A percentile compares a stretch with the other conserved stretches of the same genome.
Evolutionary conservation across 2,329 filamentous ascomycete species (phyloP).

Genomic region (Penicillium sp.): DNA sequence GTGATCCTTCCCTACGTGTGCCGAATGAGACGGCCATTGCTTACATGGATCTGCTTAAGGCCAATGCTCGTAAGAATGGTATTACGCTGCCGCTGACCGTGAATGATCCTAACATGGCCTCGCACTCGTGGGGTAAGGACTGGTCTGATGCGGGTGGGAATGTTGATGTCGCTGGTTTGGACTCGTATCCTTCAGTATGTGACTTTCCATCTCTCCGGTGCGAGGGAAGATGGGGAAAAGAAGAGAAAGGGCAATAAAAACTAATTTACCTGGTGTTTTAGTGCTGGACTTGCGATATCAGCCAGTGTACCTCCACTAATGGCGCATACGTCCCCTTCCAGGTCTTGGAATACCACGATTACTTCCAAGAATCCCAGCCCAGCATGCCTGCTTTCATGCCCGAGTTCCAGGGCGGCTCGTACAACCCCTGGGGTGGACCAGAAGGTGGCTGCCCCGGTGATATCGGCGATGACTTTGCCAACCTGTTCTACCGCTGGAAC

Average conservation of each 20-base stretch:
- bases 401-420: conserved; percentile 60
- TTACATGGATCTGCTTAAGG: conserved; percentile 51
- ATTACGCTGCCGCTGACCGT: conserved; percentile 57
- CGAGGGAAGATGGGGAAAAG: not conserved
- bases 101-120: conserved; percentile 61
- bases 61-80: conserved; percentile 53
- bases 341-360: conserved; percentile 48
- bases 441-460: conserved; percentile 55
- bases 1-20: conserved; percentile 35
- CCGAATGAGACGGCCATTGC: conserved; percentile 49
- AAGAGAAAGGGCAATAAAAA: not conserved
- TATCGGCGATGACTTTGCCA: conserved; percentile 59
- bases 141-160: conserved; percentile 55
- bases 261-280: conserved; percentile 46
- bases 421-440: conserved; percentile 62
- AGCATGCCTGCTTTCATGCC: conserved; percentile 53
- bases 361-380: conserved; percentile 47
- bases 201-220: conserved; percentile 15
- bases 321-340: conserved; percentile 58
- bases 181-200: conserved; percentile 51
- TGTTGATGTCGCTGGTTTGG: conserved; percentile 30
- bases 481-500: conserved; percentile 63
- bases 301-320: conserved; percentile 60
- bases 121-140: conserved; percentile 60
- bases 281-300: conserved; percentile 64